Conservation (phyloP, 2,329 filamentous ascomycete genomes). For the Thielaviopsis punctulata region DNA sequence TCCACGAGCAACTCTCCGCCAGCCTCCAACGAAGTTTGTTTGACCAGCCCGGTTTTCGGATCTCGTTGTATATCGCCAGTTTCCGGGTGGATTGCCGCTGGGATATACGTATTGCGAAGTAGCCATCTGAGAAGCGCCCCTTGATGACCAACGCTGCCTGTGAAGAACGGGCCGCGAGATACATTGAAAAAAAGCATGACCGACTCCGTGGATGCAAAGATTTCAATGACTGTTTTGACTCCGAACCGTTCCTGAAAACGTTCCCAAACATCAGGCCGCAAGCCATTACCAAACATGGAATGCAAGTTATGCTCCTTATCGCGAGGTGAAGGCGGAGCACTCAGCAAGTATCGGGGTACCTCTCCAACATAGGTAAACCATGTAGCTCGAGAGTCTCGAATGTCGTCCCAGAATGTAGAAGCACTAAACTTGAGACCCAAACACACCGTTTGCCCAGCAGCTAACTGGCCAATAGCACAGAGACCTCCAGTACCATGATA, state of each 20-base stretch:
- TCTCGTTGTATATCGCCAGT: conserved; percentile 51
- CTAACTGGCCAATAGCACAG: conserved; percentile 35
- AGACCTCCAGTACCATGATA: conserved; percentile 62
- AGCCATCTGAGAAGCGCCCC: conserved; percentile 40
- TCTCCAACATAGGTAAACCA: conserved; percentile 66
- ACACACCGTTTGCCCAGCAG: conserved; percentile 36
- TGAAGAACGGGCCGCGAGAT: conserved; percentile 42
- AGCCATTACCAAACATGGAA: conserved; percentile 47
- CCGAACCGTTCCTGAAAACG: conserved; percentile 47
- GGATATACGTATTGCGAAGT: conserved; percentile 38
- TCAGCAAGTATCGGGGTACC: conserved; percentile 56
- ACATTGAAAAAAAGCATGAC: conserved; percentile 45
- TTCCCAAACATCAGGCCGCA: conserved; percentile 52
- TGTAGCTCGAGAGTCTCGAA: conserved; percentile 49
- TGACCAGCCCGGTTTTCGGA: conserved; percentile 49
- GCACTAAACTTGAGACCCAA: conserved; percentile 52
- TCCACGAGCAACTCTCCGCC: conserved; percentile 63
- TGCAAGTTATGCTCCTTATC: conserved; percentile 42
- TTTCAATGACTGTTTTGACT: conserved; percentile 47
- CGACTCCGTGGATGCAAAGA: conserved; percentile 65
- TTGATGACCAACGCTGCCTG: conserved; percentile 53
- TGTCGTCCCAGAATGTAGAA: conserved; percentile 53
- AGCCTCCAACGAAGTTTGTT: conserved; percentile 42
- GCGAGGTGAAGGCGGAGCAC: conserved; percentile 43
- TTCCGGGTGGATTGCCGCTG: conserved; percentile 51